phyloP scores from a whole-genome alignment of 1,284 basidiomycete genomes.

The Mycena citricolor region DNA sequence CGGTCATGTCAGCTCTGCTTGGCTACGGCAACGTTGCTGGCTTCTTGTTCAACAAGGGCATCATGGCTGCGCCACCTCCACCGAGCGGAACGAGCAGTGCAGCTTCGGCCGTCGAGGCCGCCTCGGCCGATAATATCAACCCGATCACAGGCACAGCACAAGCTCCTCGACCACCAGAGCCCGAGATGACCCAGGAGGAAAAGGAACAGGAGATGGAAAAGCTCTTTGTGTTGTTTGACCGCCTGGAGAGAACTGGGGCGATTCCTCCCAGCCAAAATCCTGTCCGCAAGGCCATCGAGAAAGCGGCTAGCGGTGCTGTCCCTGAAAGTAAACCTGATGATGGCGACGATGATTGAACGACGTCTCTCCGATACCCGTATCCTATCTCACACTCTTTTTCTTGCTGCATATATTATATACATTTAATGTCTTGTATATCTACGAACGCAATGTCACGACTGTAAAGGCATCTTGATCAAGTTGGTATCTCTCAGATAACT shows the following conservation, averaged over 20 bases:
- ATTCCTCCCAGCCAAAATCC: constrained; percentile 67
- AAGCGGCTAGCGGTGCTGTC: no score
- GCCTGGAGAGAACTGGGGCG: constrained; percentile 75
- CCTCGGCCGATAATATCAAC: constrained; percentile 59
- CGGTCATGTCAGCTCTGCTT: constrained; percentile 67
- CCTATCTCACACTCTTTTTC: no score
- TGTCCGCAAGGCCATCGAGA: constrained; percentile 67
- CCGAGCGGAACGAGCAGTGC: constrained; percentile 39
- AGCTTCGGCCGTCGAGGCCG: constrained; percentile 35
- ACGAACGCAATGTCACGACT: no score
- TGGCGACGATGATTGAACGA: no score
- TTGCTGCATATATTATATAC: no score
- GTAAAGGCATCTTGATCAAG: no score
- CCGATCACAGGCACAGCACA: constrained; percentile 76
- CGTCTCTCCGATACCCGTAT: no score
- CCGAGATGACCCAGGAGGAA: constrained; percentile 87
- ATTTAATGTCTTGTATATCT: no score
- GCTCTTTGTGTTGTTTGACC: constrained; percentile 85
- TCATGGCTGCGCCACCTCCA: constrained; percentile 58
- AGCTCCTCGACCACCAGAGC: constrained; percentile 34
- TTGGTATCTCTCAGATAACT: no score
- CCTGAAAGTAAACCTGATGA: no score
- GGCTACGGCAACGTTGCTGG: constrained; percentile 94
- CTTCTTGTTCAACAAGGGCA: constrained; percentile 85
- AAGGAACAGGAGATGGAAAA: constrained; percentile 89